Evolutionary conservation across 2,329 filamentous ascomycete species (phyloP), one percentile per base, ranked within the genome.

Genomic region (Venturia carpophila): DNA sequence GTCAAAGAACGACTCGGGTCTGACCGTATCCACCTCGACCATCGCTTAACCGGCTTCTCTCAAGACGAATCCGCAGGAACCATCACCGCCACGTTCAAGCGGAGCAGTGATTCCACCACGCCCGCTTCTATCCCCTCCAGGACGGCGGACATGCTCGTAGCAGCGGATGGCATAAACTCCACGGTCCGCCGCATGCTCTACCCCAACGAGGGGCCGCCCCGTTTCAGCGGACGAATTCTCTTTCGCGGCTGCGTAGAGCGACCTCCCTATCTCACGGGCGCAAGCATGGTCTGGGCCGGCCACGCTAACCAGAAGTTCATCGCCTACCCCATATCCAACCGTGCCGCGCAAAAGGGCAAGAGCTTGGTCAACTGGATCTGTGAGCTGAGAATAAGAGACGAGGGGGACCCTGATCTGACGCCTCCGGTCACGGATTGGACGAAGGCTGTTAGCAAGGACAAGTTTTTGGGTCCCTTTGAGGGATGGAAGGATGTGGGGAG

Each of bases 251-350:
- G 77, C 68, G 69, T 77, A 6, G 75, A 79, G 67, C 73, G 75
- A 11, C 67, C 69, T 9, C 74, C 75, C 1, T 79, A 78, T 66
- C 70, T 80, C 13, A 79, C 77, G 0, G 76, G 76, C 24, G 75
- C 75, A 9, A 74, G 72, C 11, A 79, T 79, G 77, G 74, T 79
- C 3, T 79, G 78, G 78, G 76, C 76, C 13, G 78, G 78, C 4
- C 78, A 79, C 64, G 78, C 77, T 0, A 75, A 80, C 66, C 78
- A 79, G 65, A 79, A 79, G 56, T 79, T 79, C 71, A 79, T 80
- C 67, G 77, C 78, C 5, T 80, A 80, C 65, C 78, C 77, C 1
- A 79, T 80, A 49, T 75, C 74, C 13, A 71, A 74, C 24, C 72
- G 75, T 19, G 73, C 75, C 3, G 71, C 71, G 41, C 69, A 71